phyloP scores from a whole-genome alignment of 2,329 filamentous ascomycete genomes.

The Aspergillus candidus region DNA sequence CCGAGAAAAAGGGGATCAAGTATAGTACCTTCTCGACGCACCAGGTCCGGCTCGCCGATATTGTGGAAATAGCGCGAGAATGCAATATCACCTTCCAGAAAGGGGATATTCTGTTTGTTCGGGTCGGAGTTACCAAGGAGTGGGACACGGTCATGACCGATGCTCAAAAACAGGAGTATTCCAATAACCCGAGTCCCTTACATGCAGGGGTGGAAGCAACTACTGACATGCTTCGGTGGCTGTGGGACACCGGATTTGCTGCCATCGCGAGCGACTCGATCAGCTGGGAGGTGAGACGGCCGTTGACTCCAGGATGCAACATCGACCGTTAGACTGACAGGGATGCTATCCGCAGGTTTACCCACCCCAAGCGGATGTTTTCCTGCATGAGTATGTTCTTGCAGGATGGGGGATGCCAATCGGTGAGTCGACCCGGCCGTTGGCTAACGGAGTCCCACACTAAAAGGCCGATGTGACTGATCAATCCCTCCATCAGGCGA shows the following conservation, averaged over 20 bases:
- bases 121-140: conserved; percentile 38
- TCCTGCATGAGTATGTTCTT: conserved; percentile 45
- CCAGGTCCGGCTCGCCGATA: conserved; percentile 30
- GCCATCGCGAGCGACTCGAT: conserved; percentile 55
- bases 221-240: conserved; percentile 49
- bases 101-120: conserved; percentile 51
- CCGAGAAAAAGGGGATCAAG: conserved; percentile 33
- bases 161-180: conserved; percentile 25
- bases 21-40: conserved; percentile 40
- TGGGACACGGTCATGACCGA: conserved; percentile 37
- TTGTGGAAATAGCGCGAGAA: conserved; percentile 37
- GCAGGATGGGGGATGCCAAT: conserved; percentile 49
- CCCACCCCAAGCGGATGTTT: conserved; percentile 35
- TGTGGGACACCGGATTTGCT: conserved; percentile 54
- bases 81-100: conserved; percentile 41
- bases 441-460: neutral
- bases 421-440: conserved; percentile 26
- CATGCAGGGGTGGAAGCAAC: conserved; percentile 47
- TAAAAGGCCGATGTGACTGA: neutral
- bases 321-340: conserved; percentile 7
- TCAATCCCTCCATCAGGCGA: conserved; percentile 30
- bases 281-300: conserved; percentile 44
- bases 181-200: conserved; percentile 34
- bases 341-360: conserved; percentile 30
- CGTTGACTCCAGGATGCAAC: neutral